These are phyloP conservation scores for Dichotomocladium elegans DNA, from an alignment of 371 early-diverging fungal species.

Conservation along the genomic window DNA sequence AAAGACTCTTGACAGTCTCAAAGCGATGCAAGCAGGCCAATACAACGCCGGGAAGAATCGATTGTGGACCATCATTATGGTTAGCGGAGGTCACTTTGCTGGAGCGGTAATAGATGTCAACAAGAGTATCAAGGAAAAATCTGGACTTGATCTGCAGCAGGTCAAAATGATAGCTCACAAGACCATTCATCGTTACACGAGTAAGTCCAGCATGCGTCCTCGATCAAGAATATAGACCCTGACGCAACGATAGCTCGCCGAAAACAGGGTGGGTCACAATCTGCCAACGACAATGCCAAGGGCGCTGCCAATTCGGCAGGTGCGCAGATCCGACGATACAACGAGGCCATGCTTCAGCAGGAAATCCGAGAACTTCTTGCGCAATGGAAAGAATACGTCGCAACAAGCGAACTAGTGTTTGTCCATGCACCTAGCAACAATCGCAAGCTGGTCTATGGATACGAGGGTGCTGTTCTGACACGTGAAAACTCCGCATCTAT, in stretches of 20 bases:
- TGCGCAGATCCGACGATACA: constrained; percentile 84
- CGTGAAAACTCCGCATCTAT: constrained; percentile 55
- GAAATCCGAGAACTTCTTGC: constrained; percentile 72
- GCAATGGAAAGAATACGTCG: constrained; percentile 63
- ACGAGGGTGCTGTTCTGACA: constrained; percentile 57
- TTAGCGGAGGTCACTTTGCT: constrained; percentile 90
- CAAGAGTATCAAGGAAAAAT: constrained; percentile 33
- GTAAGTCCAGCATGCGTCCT: constrained; percentile 26
- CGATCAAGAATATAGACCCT: too few relatives aligned
- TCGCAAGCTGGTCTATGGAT: constrained; percentile 56
- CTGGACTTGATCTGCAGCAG: constrained; percentile 14
- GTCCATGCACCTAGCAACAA: constrained; percentile 65
- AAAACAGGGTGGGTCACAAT: constrained; percentile 94
- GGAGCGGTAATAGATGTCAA: constrained; percentile 79
- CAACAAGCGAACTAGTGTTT: constrained; percentile 57
- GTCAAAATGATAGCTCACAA: constrained; percentile 67
- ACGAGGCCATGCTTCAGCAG: constrained; percentile 74
- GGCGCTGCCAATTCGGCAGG: constrained; percentile 91
- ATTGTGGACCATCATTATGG: constrained; percentile 78
- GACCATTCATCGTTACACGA: constrained; percentile 92
- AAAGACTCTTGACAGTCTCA: constrained; percentile 7
- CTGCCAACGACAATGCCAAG: constrained; percentile 73
- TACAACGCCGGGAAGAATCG: constrained; percentile 20
- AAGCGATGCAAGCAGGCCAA: constrained; percentile 11
- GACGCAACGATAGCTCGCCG: constrained; percentile 75